Percentiles rank a stretch among this genome's conserved stretches.
Conservation (phyloP, 371 early-diverging fungal species). For the Saksenaea oblongispora region DNA sequence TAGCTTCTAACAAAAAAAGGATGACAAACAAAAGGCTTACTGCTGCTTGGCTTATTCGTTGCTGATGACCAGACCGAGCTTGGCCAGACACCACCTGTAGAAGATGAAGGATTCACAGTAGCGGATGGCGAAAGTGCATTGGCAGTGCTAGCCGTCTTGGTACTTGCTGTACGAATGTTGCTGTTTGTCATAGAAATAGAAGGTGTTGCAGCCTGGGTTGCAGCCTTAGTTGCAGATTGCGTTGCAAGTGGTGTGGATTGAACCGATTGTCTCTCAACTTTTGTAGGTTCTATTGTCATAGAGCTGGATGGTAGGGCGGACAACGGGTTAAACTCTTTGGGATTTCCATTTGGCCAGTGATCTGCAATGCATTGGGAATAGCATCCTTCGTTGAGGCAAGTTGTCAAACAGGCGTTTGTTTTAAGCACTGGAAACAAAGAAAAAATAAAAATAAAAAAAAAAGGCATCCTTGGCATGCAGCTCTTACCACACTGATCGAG, state of each 20-base stretch:
- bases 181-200: conserved; percentile 8
- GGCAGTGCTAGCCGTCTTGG: neutral
- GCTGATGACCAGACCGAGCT: conserved; percentile 4
- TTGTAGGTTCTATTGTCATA: neutral
- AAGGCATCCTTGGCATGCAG: neutral
- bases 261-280: too few relatives aligned
- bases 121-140: neutral
- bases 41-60: neutral
- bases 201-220: conserved; percentile 5
- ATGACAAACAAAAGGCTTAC: conserved; percentile 4
- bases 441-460: neutral
- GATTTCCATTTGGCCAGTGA: conserved; percentile 34
- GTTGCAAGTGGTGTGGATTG: neutral
- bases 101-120: neutral
- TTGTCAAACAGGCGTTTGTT: conserved; percentile 28
- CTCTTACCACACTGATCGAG: conserved; percentile 32
- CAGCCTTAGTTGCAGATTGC: too few relatives aligned
- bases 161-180: neutral
- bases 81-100: conserved; percentile 8
- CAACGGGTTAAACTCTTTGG: neutral
- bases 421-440: conserved; percentile 21
- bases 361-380: conserved; percentile 31
- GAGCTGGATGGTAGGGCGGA: neutral
- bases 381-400: conserved; percentile 25
- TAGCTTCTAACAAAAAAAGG: neutral